Evolutionary conservation across 148 eudicot species (phyloP), one percentile per base, ranked within the genome.

Genomic region (Fagopyrum tataricum): DNA sequence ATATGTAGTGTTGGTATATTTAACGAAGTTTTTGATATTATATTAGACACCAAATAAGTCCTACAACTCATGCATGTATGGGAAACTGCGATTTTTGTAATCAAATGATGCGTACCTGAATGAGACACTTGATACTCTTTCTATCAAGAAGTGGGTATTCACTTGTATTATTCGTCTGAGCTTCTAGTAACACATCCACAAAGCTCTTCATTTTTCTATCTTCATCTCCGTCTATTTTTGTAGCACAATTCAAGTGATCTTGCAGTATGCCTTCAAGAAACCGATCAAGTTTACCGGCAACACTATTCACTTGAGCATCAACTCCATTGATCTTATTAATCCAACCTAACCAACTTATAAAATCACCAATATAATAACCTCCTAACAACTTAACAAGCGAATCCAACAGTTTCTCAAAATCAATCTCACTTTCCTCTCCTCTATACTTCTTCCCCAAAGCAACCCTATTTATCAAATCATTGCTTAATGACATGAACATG

Each of bases 381-480:
- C 72, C 82, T 24, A 76, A 18, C 17, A 79, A 21, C 47, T 56
- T 21, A 7, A 21, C 1, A 26, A 56, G 7, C 62, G 0, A 37
- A 15, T 41, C 62, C 18, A 75, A 31, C 26, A 75, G 7, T 20
- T 49, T n/a, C 23, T 24, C 3, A 70, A 67, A 71, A 62, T 52
- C 23, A 0, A 14, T 13, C 6, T 15, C 20, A 49, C 55, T 18
- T 4, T 7, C 56, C 23, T 53, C 31, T 0, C 9, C 47, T 7
- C 44, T 39, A 53, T 67, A 72, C 14, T 58, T 80, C 24, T 43
- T 76, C 15, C 82, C 82, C 31, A 81, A 77, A 13, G 78, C 72
- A 1, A 46, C 71, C 76, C 78, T 77, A 56, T 78, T 70, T 4
- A 71, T 39, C 15, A 77, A 47, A 44, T 76, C 77, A 40, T 20